Base-by-base conservation (phyloP, 805 yeast genomes). In the Zygotorulaspora chibaensis region DNA sequence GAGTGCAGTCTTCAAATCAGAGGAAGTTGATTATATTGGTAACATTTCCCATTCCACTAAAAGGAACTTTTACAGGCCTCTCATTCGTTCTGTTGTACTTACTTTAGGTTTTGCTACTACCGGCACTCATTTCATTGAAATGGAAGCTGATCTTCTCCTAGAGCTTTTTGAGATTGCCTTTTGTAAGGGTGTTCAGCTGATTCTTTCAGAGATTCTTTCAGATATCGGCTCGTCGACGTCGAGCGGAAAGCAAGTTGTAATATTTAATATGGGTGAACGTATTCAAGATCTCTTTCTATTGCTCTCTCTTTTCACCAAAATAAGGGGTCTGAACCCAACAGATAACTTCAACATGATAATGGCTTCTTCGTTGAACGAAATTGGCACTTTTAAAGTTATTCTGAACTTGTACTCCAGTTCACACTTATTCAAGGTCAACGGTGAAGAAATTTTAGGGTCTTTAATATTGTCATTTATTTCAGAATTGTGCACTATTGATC, bases 401-500 rank as follows among this genome's bases (percentile, higher is more conserved):
- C 61, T 85, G 54, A 79, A 80, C 43, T 67, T 86, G 10, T 88
- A 81, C 62, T 76, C 93, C 0, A 76, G 80, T 45, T 76, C 93
- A 0, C 86, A 84, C 53, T 63, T 77, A 29, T 66, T 82, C 33
- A 78, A 75, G 51, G 70, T 81, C 5, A 75, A 80, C 46, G 79
- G 74, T 37, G 90, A 84, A 38, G 81, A 82, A 17, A 68, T 83
- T 0, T 78, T 84, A 57, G 91, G 93, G 0, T 90, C 86, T 51
- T 63, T 87, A 34, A 69, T 88, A 8, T 67, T 90, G 50, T 73
- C 79, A 56, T 86, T 79, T 52, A 71, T 89, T 27, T 77, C 79
- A 47, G 93, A 87, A 54, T 69, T 88, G 59, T 77, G 84, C 53
- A 67, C 79, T 0, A 70, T 80, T 9, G 80, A 78, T 36, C 67